These are phyloP conservation scores for Boletellus ananiceps DNA, from an alignment of 768 basidiomycete species.

Conservation along the genomic window DNA sequence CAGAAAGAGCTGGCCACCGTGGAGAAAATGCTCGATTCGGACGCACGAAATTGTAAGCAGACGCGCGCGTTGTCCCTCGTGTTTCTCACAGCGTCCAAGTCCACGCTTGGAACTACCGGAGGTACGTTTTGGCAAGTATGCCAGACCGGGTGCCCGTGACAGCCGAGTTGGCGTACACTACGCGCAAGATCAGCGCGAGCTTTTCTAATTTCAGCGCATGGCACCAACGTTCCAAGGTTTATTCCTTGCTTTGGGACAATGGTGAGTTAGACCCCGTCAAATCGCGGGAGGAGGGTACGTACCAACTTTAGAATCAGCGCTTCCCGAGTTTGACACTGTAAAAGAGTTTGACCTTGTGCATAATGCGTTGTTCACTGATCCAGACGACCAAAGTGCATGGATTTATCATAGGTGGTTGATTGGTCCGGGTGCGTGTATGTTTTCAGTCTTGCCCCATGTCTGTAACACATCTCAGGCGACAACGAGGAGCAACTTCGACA, in stretches of 20 bases:
- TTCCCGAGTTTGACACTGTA: not conserved
- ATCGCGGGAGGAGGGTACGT: slow-evolving; percentile 67
- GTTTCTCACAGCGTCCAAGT: slow-evolving; percentile 46
- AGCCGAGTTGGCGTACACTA: slow-evolving; percentile 83
- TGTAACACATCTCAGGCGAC: slow-evolving; percentile 43
- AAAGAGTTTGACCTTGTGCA: slow-evolving; percentile 91
- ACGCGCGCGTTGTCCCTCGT: not conserved
- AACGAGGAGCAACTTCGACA: slow-evolving; percentile 54
- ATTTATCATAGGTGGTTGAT: slow-evolving; percentile 98
- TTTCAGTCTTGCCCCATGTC: not conserved
- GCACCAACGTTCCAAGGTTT: slow-evolving; percentile 91
- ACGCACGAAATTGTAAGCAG: slow-evolving; percentile 85
- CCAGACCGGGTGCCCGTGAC: slow-evolving; percentile 50
- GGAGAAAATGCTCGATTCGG: slow-evolving; percentile 88
- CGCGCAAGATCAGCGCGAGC: slow-evolving; percentile 85
- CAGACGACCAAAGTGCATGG: slow-evolving; percentile 95
- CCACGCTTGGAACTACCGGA: slow-evolving; percentile 91
- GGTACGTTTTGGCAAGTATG: slow-evolving; percentile 75
- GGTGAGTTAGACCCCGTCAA: slow-evolving; percentile 48
- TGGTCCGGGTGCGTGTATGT: slow-evolving; percentile 53
- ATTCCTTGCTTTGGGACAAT: slow-evolving; percentile 58
- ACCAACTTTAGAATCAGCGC: not conserved
- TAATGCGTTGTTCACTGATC: slow-evolving; percentile 96
- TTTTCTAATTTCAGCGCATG: slow-evolving; percentile 99
- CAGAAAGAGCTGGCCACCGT: slow-evolving; percentile 79